A percentile compares a stretch with the other conserved stretches of the same genome.
Evolutionary conservation across 371 early-diverging fungal genomes (phyloP).

Genomic region (Massospora cicadina): DNA sequence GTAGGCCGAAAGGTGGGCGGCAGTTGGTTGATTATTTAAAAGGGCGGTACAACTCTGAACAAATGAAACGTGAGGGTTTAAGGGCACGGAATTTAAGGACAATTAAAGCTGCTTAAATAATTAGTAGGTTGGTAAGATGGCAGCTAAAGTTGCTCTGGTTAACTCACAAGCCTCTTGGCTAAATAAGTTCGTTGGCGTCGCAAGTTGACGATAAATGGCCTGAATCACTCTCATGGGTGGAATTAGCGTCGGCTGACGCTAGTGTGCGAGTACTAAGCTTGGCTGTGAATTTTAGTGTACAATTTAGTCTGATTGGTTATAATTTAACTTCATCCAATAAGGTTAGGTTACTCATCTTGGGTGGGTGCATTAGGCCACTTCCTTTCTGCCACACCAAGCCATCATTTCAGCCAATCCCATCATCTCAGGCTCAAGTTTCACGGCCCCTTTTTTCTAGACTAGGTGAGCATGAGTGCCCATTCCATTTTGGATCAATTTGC

Average conservation of each 20-base stretch:
- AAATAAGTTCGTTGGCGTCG: background rate
- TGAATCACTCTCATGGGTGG: background rate
- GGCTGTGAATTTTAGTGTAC: background rate
- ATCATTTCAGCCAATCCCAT: background rate
- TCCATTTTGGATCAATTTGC: background rate
- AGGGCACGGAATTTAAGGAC: background rate
- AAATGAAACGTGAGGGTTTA: background rate
- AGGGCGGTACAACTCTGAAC: background rate
- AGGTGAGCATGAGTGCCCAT: background rate
- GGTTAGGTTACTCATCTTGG: background rate
- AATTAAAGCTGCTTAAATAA: background rate
- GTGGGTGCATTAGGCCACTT: background rate
- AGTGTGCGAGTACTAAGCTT: background rate
- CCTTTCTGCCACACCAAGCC: background rate
- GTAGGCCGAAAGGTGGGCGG: background rate
- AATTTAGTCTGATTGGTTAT: no score
- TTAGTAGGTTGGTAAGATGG: background rate
- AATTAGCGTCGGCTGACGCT: background rate
- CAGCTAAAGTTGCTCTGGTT: background rate
- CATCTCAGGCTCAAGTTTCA: background rate
- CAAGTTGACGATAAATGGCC: background rate
- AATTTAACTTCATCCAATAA: background rate
- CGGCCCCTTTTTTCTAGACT: background rate
- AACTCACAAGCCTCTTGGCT: background rate
- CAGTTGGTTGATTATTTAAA: background rate